A percentile compares a stretch with the other conserved stretches of the same genome.
Evolutionary conservation across 2,329 filamentous ascomycete species (phyloP).

Genomic region (Ceratocystis cubensis): DNA sequence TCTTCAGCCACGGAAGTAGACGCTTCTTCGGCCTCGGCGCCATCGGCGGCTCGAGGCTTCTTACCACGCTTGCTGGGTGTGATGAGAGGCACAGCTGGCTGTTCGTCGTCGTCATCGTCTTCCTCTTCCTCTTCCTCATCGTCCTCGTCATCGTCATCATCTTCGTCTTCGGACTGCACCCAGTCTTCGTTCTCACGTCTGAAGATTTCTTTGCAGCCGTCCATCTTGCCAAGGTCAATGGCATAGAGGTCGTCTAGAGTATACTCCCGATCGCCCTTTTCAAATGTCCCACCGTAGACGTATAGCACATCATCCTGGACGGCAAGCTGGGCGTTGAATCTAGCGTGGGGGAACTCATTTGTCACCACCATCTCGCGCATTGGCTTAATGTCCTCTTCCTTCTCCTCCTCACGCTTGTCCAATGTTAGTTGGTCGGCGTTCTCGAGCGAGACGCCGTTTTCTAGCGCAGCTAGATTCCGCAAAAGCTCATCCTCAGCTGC

Average conservation of each 20-base stretch:
- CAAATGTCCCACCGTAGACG: constrained; percentile 89
- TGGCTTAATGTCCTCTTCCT: constrained; percentile 41
- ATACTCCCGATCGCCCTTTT: constrained; percentile 87
- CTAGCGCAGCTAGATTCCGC: constrained; percentile 71
- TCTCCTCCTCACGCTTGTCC: constrained; percentile 35
- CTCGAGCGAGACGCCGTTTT: constrained; percentile 56
- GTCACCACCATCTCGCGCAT: constrained; percentile 51
- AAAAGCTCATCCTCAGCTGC: constrained; percentile 87
- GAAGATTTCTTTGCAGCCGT: constrained; percentile 87
- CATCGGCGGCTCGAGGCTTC: constrained; percentile 35
- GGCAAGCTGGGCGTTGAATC: constrained; percentile 83
- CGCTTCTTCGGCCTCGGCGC: constrained; percentile 33
- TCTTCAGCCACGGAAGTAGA: constrained; percentile 31
- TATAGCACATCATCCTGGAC: constrained; percentile 89
- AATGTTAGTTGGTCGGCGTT: constrained; percentile 38
- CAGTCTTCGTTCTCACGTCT: constrained; percentile 73
- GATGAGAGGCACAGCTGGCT: constrained; percentile 32
- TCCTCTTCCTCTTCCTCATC: constrained; percentile 39
- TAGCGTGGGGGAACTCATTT: constrained; percentile 74
- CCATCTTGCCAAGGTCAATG: constrained; percentile 85
- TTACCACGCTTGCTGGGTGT: constrained; percentile 47
- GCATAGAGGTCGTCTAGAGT: constrained; percentile 93
- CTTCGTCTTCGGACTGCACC: constrained; percentile 52
- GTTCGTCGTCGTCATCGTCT: constrained; percentile 36
- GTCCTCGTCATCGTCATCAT: constrained; percentile 45